Base-by-base conservation (phyloP, 2,329 filamentous ascomycete species). In the Cladosporium velox region DNA sequence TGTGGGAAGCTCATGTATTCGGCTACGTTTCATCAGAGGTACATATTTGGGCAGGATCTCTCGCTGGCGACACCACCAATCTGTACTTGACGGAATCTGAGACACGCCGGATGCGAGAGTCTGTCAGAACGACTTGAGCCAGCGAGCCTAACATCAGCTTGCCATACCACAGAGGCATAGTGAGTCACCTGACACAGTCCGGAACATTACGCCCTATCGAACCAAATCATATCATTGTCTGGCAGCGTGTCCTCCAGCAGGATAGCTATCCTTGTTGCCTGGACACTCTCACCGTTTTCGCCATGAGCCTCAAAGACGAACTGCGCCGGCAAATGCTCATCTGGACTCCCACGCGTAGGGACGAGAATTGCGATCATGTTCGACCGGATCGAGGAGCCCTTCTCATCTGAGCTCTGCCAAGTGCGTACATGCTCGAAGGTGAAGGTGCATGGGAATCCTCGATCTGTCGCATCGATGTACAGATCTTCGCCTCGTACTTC, bases 381-480 rank as follows among this genome's bases (percentile, higher is more conserved):
- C 18, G 57, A 59, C 6, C 57, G 35, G 6, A 30, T 18, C 3
- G 15, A 4, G 5, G 38, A n/a, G 7, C n/a, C 34, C 0, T 38
- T 7, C 3, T 59, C 35, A 12, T 15, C 26, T 11, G 24, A 6
- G 5, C 28, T 24, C 35, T 59, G 35, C 57, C 57, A 47, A 18
- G 57, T 59, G 15, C 57, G 34, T 4, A 57, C 57, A 66, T 78
- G 75, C 30, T 77, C 74, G 34, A 78, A 74, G 3, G 59, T 71
- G 61, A 10, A 68, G 71, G 64, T 76, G 77, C 7, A 70, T 69
- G 59, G 73, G 70, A 47, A 64, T 12, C 24, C 51, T 8, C 77
- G 71, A 68, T 78, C 77, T 8, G 68, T 72, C 24, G 74, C 75
- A 64, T 78, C 74, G 30, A 78, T 67, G 57, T 76, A 77, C 3